Base-by-base conservation (phyloP, 129 eudicot genomes). In the Dittrichia graveolens region DNA sequence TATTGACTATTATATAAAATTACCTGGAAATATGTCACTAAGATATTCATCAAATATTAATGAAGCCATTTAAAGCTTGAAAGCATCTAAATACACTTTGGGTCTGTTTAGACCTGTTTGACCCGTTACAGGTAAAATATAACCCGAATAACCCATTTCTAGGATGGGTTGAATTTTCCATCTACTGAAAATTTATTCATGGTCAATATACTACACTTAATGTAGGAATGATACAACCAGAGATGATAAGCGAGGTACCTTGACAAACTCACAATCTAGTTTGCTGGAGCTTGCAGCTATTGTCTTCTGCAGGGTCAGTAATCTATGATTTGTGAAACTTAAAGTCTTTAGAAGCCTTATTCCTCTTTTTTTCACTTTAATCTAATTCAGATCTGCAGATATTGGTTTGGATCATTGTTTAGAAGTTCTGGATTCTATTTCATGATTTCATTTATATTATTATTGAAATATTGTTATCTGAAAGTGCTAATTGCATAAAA, bases 241-340 rank as follows among this genome's bases (percentile, higher is more conserved):
- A 83, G 99, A 94, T 79, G 93, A 86, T 76, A 90, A 86, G 69
- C 74, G 80, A 45, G 96, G 92, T 59, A 74, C 77, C 74, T 80
- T 87, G 73, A 83, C 91, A 54, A 79, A 75, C 69, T 87, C 96
- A 73, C 96, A 93, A 57, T 80, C 73, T 54, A 57, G 84, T 48
- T 39, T 95, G 79, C 74, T 90, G 86, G 96, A 95, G 85, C 97
- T 95, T 79, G 91, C 99, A 59, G 96, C 99, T 54, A 84, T 84
- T 73, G 91, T 86, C 61, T 82, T 95, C 75, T 86, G 83, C 73
- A 89, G 97, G 97, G 98, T 90, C 78, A 65, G 74, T 75, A 52
- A 34, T 65, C 40, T 49, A 48, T 56, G 60, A 50, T 44, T 58
- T 57, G 14, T 40, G 45, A 60, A 77, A 41, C 46, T 46, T 5